Conservation (phyloP, 1,284 basidiomycete species). For the Neotropicomus parvogracilis region DNA sequence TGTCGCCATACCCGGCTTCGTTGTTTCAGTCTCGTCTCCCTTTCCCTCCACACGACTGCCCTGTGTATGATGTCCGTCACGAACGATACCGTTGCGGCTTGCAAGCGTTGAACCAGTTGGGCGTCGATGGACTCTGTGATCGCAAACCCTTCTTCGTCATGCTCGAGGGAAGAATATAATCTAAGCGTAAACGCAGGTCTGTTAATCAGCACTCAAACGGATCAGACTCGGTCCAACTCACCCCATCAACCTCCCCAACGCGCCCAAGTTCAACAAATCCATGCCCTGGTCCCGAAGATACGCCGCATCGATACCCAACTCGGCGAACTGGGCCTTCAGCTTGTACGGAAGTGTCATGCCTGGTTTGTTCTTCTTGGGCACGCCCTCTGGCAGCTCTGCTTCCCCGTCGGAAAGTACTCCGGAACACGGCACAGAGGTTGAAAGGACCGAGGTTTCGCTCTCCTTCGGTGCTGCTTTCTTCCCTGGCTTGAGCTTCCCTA, state of each 20-base stretch:
- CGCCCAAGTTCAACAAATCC: conserved; percentile 48
- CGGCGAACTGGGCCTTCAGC: conserved; percentile 39
- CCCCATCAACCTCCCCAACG: conserved; percentile 40
- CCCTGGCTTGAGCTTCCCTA: conserved; percentile 28
- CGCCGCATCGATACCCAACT: conserved; percentile 42
- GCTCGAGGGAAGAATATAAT: conserved; percentile 16
- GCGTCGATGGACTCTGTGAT: conserved; percentile 18
- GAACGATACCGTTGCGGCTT: conserved; percentile 47
- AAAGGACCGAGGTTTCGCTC: background rate
- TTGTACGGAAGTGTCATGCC: conserved; percentile 46
- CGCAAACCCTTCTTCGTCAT: background rate
- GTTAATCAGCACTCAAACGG: background rate
- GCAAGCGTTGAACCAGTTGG: conserved; percentile 35
- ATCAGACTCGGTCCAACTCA: conserved; percentile 22
- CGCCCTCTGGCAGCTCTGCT: conserved; percentile 13
- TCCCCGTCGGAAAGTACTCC: conserved; percentile 13
- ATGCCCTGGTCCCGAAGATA: conserved; percentile 42
- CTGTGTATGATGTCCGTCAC: conserved; percentile 47
- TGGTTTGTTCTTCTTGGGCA: conserved; percentile 18
- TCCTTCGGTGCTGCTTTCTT: conserved; percentile 26
- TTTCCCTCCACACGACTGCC: conserved; percentile 51
- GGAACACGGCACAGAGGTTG: conserved; percentile 10
- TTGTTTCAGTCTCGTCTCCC: conserved; percentile 52
- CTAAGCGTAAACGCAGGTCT: conserved; percentile 4
- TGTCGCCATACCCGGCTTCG: conserved; percentile 54